Conservation (phyloP, 73 alveolate species). For the Paramecium octaurelia region DNA sequence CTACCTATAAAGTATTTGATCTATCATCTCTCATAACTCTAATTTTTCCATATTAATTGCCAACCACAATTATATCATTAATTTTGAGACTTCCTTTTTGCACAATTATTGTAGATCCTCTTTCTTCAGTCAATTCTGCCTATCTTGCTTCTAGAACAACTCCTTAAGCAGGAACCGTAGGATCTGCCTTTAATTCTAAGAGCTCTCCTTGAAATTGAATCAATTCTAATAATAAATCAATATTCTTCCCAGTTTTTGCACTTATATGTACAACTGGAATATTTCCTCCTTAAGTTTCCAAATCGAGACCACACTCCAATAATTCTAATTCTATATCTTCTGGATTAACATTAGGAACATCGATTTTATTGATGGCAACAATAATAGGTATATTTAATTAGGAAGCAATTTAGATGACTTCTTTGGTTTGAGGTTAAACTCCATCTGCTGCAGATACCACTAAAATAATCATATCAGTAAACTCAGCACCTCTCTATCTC, state of each 20-base stretch:
- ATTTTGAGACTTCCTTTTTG: slow-evolving; percentile 73
- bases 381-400: slow-evolving; percentile 77
- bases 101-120: slow-evolving; percentile 74
- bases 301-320: slow-evolving; percentile 60
- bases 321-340: slow-evolving; percentile 72
- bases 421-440: slow-evolving; percentile 88
- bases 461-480: slow-evolving; percentile 87
- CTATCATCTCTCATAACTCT: slow-evolving; percentile 72
- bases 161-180: slow-evolving; percentile 49
- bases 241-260: slow-evolving; percentile 69
- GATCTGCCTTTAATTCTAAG: slow-evolving; percentile 66
- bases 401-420: slow-evolving; percentile 79
- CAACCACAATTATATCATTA: slow-evolving; percentile 78
- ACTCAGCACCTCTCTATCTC: slow-evolving; percentile 93
- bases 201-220: slow-evolving; percentile 67
- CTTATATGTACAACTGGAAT: slow-evolving; percentile 74
- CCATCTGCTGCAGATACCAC: slow-evolving; percentile 95
- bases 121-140: slow-evolving; percentile 67
- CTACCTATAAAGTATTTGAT: slow-evolving; percentile 63
- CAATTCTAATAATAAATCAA: slow-evolving; percentile 74
- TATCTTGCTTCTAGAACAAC: slow-evolving; percentile 60
- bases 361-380: slow-evolving; percentile 91
- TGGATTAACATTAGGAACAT: slow-evolving; percentile 74
- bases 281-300: slow-evolving; percentile 83
- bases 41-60: slow-evolving; percentile 76